Conservation (phyloP, 139 green algal genomes). For the Closterium sp. region DNA sequence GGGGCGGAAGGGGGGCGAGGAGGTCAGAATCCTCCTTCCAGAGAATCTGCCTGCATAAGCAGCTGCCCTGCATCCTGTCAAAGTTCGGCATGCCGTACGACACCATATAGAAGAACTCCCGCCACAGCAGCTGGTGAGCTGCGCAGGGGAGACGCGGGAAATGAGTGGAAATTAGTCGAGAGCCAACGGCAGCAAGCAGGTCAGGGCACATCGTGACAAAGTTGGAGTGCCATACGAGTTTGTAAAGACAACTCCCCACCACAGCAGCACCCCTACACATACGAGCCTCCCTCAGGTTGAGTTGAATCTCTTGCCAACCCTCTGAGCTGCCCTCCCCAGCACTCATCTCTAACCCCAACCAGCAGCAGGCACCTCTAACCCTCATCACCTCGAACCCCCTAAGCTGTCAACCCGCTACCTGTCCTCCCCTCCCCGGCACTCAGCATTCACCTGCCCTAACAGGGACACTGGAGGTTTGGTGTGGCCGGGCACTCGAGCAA, state of each 20-base stretch:
- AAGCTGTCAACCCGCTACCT: too few relatives aligned
- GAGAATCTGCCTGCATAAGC: not conserved
- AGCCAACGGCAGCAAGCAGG: not conserved
- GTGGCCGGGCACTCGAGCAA: not conserved
- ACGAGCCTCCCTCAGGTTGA: too few relatives aligned
- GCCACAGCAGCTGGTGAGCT: slow-evolving; percentile 38
- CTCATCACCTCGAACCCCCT: too few relatives aligned
- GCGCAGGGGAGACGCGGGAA: not conserved
- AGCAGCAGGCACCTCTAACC: too few relatives aligned
- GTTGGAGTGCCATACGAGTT: not conserved
- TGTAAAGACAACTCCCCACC: not conserved
- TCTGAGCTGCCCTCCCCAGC: too few relatives aligned
- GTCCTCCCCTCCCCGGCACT: too few relatives aligned
- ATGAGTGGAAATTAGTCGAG: too few relatives aligned
- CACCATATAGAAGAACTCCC: not conserved
- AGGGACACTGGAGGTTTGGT: slow-evolving; percentile 52
- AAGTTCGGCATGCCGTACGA: not conserved
- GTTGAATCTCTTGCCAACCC: too few relatives aligned
- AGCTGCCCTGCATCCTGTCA: not conserved
- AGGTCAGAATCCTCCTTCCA: slow-evolving; percentile 68
- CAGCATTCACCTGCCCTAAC: slow-evolving; percentile 50
- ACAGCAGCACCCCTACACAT: not conserved
- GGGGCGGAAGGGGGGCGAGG: too few relatives aligned
- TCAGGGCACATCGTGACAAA: not conserved
- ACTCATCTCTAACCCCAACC: too few relatives aligned